Evolutionary conservation across 306 rosid genomes (phyloP), one percentile per base, ranked within the genome.

Genomic region (Crotalaria pallida): DNA sequence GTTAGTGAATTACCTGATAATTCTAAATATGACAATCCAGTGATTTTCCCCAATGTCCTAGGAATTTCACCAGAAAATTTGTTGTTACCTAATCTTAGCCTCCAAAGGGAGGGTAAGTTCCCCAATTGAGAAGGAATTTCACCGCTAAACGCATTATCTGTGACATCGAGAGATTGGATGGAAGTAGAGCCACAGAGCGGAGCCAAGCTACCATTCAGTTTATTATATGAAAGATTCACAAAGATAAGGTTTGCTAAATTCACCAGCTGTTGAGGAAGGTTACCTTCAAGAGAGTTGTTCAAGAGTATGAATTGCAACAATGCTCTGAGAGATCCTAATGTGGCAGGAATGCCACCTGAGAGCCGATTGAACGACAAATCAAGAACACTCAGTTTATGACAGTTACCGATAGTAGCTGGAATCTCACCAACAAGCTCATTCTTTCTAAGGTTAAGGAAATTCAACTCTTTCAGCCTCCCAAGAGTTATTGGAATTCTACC

Each of bases 231-330:
- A 19, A 94, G 80, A 78, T 94, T 94, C 58, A 94, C 77, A 64
- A 88, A 72, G 16, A 92, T 87, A 79, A 91, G 34, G 53, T 94
- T 94, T 50, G 80, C 71, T 27, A 89, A 36, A 60, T 80, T 66
- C 67, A 53, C 66, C 50, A 94, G 66, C 43, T 83, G 80, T 16
- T 21, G 79, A 74, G 99, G 99, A 60, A 88, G 82, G 72, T 71
- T 79, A 80, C 99, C 99, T 89, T 88, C 88, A 58, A 94, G 95
- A 6, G 87, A 81, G 27, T 94, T 94, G 86, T 94, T 91, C 83
- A 88, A 94, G 0, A 94, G 85, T 85, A 94, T 80, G 24, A 94
- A 73, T 79, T 52, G 85, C 71, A 87, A 71, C 79, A 94, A 56
- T 6, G 73, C 68, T 55, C 8, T 29, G 27, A 94, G 80, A 24